These are phyloP conservation scores for Cenchrus fungigraminus DNA, from an alignment of 176 grass and related monocot species.

Conservation along the genomic window DNA sequence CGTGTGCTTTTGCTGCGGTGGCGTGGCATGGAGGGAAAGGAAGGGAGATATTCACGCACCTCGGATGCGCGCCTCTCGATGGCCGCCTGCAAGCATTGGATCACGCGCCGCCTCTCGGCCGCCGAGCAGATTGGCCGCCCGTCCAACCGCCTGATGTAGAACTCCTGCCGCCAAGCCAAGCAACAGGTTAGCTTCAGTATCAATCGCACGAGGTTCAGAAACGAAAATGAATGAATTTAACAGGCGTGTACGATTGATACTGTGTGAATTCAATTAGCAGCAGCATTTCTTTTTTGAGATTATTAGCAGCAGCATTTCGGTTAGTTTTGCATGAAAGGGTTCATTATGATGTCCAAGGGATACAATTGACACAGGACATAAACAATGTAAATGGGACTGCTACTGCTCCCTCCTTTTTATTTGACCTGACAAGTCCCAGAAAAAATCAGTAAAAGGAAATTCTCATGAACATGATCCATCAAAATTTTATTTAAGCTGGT, in stretches of 20 bases:
- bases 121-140: slow-evolving; percentile 78
- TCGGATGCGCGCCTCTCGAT: slow-evolving; percentile 82
- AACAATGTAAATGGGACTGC: neutral
- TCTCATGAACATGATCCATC: neutral
- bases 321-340: neutral
- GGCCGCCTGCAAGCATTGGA: slow-evolving; percentile 80
- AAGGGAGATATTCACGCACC: slow-evolving; percentile 62
- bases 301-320: neutral
- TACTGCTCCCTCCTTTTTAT: neutral
- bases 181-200: neutral
- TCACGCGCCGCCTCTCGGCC: slow-evolving; percentile 79
- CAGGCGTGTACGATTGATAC: neutral
- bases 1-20: slow-evolving; percentile 30
- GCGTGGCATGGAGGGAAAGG: slow-evolving; percentile 55
- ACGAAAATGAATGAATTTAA: neutral
- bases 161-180: slow-evolving; percentile 56
- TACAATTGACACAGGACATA: neutral
- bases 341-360: neutral
- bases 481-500: neutral
- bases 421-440: neutral
- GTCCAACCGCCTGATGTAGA: slow-evolving; percentile 73
- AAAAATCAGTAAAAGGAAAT: neutral
- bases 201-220: neutral
- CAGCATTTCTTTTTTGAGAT: neutral
- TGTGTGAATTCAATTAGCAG: neutral